phyloP scores from a whole-genome alignment of 257 asterid species.

The Striga asiatica region DNA sequence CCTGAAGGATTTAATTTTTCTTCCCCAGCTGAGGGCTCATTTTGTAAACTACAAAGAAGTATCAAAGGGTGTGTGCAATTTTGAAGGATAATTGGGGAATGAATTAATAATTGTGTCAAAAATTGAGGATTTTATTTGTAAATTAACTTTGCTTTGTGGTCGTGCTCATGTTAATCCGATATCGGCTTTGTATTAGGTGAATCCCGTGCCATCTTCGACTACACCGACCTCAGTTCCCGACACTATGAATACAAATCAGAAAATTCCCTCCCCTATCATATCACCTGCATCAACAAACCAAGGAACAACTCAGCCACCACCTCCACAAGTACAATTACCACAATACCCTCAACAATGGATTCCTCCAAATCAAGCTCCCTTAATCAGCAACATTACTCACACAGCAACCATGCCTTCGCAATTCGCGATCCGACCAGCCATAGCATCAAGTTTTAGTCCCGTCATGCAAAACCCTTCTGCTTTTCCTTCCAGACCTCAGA shows the following conservation, averaged over 20 bases:
- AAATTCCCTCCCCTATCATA: constrained; percentile 15
- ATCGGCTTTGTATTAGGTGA: constrained; percentile 34
- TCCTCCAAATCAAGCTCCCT: constrained; percentile 30
- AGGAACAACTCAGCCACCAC: constrained; percentile 33
- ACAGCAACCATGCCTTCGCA: constrained; percentile 27
- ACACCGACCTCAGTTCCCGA: constrained; percentile 29
- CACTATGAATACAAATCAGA: constrained; percentile 24
- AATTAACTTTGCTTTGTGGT: not conserved
- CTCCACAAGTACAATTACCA: constrained; percentile 39
- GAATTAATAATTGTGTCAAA: not conserved
- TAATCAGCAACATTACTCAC: constrained; percentile 25
- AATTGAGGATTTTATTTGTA: not conserved
- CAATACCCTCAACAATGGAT: constrained; percentile 56
- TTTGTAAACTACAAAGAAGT: not conserved
- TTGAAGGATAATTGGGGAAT: not conserved
- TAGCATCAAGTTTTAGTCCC: constrained; percentile 36
- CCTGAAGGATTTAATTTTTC: too few relatives aligned
- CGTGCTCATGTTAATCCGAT: not conserved
- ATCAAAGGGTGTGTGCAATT: not conserved
- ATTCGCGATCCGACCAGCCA: constrained; percentile 35
- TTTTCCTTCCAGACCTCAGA: constrained; percentile 28
- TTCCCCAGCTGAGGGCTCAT: too few relatives aligned
- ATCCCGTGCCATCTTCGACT: constrained; percentile 36
- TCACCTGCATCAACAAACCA: constrained; percentile 27
- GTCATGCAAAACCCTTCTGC: constrained; percentile 36